Percentiles rank a stretch among this genome's conserved stretches.
These are phyloP conservation scores for Wickerhamomyces rabaulensis DNA, from an alignment of 805 yeast species.

Conservation along the genomic window DNA sequence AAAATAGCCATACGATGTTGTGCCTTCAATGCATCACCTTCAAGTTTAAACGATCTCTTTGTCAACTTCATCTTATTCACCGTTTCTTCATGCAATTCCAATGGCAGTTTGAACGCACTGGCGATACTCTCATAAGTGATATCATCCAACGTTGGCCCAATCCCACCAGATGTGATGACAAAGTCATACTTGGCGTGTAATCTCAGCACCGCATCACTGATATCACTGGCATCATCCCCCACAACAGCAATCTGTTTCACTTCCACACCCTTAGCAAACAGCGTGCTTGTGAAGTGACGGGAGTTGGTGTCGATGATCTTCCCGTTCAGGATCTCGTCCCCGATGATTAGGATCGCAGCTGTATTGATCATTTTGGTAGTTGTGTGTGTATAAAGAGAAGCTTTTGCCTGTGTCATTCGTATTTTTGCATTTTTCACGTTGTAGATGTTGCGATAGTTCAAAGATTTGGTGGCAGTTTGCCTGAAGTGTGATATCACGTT, in stretches of 20 bases:
- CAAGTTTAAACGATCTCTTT: slow-evolving; percentile 30
- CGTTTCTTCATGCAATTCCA: slow-evolving; percentile 50
- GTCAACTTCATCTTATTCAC: slow-evolving; percentile 53
- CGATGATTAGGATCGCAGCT: slow-evolving; percentile 40
- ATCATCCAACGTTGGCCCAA: slow-evolving; percentile 91
- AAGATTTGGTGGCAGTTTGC: no score
- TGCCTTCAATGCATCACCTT: slow-evolving; percentile 46
- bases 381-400: no score
- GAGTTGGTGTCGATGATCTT: slow-evolving; percentile 81
- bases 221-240: slow-evolving; percentile 71
- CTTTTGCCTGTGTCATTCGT: no score
- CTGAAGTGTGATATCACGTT: no score
- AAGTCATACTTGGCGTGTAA: slow-evolving; percentile 51
- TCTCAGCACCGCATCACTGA: slow-evolving; percentile 42
- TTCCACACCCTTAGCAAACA: slow-evolving; percentile 65
- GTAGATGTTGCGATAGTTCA: no score
- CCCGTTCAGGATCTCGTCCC: slow-evolving; percentile 86
- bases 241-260: slow-evolving; percentile 63
- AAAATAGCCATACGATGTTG: slow-evolving; percentile 77
- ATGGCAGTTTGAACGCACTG: slow-evolving; percentile 48
- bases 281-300: slow-evolving; percentile 59
- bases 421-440: no score
- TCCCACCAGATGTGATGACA: slow-evolving; percentile 41
- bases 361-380: slow-evolving; percentile 3
- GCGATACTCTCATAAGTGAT: slow-evolving; percentile 78